These are phyloP conservation scores for Aquilaria yunnanensis DNA, from an alignment of 345 rosid genomes.

Conservation along the genomic window DNA sequence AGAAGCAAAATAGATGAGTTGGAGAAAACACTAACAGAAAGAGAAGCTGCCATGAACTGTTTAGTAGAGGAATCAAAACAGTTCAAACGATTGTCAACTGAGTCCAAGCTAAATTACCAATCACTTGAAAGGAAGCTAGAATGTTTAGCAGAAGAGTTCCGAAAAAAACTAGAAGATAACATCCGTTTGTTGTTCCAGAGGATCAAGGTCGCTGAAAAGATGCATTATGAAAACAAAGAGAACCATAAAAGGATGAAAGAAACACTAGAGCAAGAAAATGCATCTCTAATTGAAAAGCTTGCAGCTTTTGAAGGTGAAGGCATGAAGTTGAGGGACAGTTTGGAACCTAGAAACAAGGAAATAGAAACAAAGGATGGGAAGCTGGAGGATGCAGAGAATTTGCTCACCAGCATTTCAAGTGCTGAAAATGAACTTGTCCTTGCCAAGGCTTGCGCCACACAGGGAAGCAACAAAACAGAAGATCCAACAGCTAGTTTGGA, in stretches of 20 bases:
- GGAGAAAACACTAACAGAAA: constrained; percentile 27
- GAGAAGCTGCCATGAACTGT: constrained; percentile 25
- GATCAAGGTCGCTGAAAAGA: constrained; percentile 64
- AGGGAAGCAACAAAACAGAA: constrained; percentile 19
- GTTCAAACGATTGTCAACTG: constrained; percentile 29
- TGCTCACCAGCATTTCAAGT: constrained; percentile 27
- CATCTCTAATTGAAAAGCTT: constrained; percentile 18
- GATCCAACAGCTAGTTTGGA: constrained; percentile 25
- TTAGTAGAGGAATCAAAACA: constrained; percentile 33
- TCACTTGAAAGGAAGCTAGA: constrained; percentile 55
- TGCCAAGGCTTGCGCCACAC: constrained; percentile 30
- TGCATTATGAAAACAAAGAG: constrained; percentile 56
- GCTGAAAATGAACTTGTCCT: constrained; percentile 35
- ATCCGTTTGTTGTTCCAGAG: constrained; percentile 55
- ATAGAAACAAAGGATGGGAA: constrained; percentile 32
- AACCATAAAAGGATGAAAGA: constrained; percentile 28
- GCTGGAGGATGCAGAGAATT: constrained; percentile 28
- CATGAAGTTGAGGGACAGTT: constrained; percentile 25
- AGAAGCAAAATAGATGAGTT: constrained; percentile 28
- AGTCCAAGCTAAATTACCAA: constrained; percentile 27
- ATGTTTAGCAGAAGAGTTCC: constrained; percentile 53
- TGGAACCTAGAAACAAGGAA: constrained; percentile 20
- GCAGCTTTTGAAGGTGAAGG: constrained; percentile 24
- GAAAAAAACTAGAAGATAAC: constrained; percentile 55
- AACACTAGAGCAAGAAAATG: constrained; percentile 28